Conservation (phyloP, 352 stramenopile species). For the Globisporangium echinulatum region DNA sequence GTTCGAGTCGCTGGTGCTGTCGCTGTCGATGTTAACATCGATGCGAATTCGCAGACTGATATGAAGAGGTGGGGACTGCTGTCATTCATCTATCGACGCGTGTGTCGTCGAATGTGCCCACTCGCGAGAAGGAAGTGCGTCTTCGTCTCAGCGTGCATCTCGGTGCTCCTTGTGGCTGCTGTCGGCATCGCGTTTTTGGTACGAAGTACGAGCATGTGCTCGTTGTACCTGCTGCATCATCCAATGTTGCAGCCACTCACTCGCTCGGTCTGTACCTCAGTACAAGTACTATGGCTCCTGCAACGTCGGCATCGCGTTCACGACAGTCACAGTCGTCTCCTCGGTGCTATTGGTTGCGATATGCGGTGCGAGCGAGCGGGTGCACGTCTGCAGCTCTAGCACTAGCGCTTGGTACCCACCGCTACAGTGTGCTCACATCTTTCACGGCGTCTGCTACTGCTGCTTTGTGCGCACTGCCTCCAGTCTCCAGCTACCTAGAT, state of each 20-base stretch:
- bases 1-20: neutral
- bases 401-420: neutral
- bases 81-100: neutral
- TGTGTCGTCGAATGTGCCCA: neutral
- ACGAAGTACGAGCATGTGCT: neutral
- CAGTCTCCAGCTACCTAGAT: conserved; percentile 72
- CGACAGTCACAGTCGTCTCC: conserved; percentile 82
- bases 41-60: too few relatives aligned
- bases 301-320: conserved; percentile 64
- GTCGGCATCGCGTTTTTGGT: conserved; percentile 48
- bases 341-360: conserved; percentile 55
- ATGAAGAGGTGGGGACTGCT: neutral
- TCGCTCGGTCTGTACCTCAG: conserved; percentile 21
- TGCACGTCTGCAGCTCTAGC: too few relatives aligned
- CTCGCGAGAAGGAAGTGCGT: conserved; percentile 23
- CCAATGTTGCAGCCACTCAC: neutral
- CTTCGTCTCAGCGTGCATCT: conserved; percentile 63
- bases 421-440: neutral
- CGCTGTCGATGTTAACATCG: neutral
- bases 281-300: conserved; percentile 89
- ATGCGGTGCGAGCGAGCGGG: conserved; percentile 18
- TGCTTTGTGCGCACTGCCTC: neutral
- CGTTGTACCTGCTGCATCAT: too few relatives aligned
- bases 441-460: too few relatives aligned
- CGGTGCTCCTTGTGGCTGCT: conserved; percentile 44